Evolutionary conservation across 1,284 basidiomycete genomes (phyloP), one percentile per base, ranked within the genome.

Genomic region (Peniophora sp.): DNA sequence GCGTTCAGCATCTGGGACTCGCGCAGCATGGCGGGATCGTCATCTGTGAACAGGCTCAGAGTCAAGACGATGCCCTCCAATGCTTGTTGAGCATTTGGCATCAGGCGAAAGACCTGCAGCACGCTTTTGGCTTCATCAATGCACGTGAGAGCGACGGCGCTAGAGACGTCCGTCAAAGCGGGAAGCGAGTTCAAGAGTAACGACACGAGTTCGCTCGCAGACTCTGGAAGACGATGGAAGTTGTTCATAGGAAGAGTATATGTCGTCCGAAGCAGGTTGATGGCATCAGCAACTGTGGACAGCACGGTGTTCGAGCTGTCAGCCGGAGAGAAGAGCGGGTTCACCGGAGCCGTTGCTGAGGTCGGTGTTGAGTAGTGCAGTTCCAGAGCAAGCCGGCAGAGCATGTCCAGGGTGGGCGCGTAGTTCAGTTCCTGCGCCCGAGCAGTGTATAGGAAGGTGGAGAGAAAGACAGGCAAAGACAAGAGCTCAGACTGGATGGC

Each of bases 1-100:
- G 69, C 75, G 50, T 85, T 82, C 68, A 85, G 78, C 65, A 85
- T 73, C 56, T 85, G 83, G 14, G 80, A 77, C 63, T 85, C 83
- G 54, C 74, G 69, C 19, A 77, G 74, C 48, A 73, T 74, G 61
- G 83, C 85, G n/a, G 74, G 75, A 55, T 86, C 81, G 57, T 87
- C 84, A 36, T 79, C 81, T 25, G 84, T 71, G 22, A 82, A 58
- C 52, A 83, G 66, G 54, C 74, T 78, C 45, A 89, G 63, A 9
- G 79, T 77, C 47, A 85, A 59, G 2, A 72, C 71, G 53, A 85
- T 81, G 12, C 69, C 68, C 55, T 87, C 84, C 24, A 89, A 63
- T 25, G 75, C 72, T 50, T 77, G 73, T 53, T 78, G 72, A 43
- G 74, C 72, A 6, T 66, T 64, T 19, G 72, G 64, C 49, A 86